A percentile compares a stretch with the other conserved stretches of the same genome.
phyloP scores from a whole-genome alignment of 768 basidiomycete genomes.

The Hygrocybe coccinea region DNA sequence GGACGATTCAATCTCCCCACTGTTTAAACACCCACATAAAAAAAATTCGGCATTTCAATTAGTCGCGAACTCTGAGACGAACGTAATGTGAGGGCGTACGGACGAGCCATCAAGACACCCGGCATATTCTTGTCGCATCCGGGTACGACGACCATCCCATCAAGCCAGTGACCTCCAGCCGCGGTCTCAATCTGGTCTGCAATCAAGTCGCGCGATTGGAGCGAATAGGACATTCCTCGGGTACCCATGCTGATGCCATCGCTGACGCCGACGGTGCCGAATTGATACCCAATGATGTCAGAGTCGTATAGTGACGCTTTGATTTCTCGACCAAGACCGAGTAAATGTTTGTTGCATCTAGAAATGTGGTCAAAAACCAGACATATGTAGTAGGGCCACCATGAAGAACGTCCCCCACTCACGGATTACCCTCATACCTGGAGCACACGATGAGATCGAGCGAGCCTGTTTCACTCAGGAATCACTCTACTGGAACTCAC shows the following conservation, averaged over 20 bases:
- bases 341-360: slow-evolving; percentile 93
- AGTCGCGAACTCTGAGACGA: background rate
- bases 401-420: slow-evolving; percentile 31
- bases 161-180: slow-evolving; percentile 95
- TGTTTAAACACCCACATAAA: slow-evolving; percentile 23
- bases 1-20: slow-evolving; percentile 95
- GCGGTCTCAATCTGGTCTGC: slow-evolving; percentile 96
- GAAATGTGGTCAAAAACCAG: slow-evolving; percentile 6
- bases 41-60: background rate
- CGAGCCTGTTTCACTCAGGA: background rate
- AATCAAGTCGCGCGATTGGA: slow-evolving; percentile 95
- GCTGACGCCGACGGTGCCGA: slow-evolving; percentile 95
- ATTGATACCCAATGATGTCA: slow-evolving; percentile 90
- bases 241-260: slow-evolving; percentile 99
- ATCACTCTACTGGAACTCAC: slow-evolving; percentile 46
- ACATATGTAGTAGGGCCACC: background rate
- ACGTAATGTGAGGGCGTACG: slow-evolving; percentile 29
- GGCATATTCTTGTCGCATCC: slow-evolving; percentile 99
- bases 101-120: slow-evolving; percentile 95
- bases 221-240: slow-evolving; percentile 87
- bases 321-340: slow-evolving; percentile 81
- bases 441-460: slow-evolving; percentile 7
- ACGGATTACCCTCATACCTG: slow-evolving; percentile 99
- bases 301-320: slow-evolving; percentile 71
- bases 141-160: slow-evolving; percentile 95